Conservation (phyloP, 331 rosid genomes). For the Cydonia oblonga region DNA sequence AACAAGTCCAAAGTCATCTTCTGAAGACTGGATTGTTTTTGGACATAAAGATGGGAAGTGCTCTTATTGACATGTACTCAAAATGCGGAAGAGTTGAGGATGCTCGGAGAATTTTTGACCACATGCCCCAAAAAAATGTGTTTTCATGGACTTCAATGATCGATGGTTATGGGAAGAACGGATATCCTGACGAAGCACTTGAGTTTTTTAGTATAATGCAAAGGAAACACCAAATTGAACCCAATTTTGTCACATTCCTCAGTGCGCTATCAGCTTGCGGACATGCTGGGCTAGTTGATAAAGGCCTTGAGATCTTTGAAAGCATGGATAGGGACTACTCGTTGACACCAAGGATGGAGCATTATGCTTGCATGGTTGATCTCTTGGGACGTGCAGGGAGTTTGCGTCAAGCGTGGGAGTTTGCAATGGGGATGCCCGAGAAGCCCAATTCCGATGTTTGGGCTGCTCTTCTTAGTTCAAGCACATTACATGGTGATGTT, state of each 20-base stretch:
- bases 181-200: slow-evolving; percentile 54
- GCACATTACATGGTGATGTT: slow-evolving; percentile 55
- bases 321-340: slow-evolving; percentile 55
- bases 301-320: slow-evolving; percentile 59
- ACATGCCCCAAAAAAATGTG: slow-evolving; percentile 59
- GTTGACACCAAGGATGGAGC: slow-evolving; percentile 73
- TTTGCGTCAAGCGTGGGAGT: slow-evolving; percentile 62
- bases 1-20: slow-evolving; percentile 67
- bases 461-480: slow-evolving; percentile 83
- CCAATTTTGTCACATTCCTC: slow-evolving; percentile 72
- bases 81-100: slow-evolving; percentile 68
- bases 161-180: slow-evolving; percentile 71
- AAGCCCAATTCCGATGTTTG: slow-evolving; percentile 83
- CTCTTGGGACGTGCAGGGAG: slow-evolving; percentile 80
- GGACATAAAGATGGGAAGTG: slow-evolving; percentile 64
- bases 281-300: slow-evolving; percentile 69
- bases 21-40: slow-evolving; percentile 44
- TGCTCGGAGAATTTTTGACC: slow-evolving; percentile 51
- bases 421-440: slow-evolving; percentile 51
- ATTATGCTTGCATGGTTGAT: slow-evolving; percentile 87
- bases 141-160: slow-evolving; percentile 95
- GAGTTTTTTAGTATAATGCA: slow-evolving; percentile 52
- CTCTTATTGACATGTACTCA: slow-evolving; percentile 72
- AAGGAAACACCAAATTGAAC: slow-evolving; percentile 20
- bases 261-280: slow-evolving; percentile 83